Base-by-base conservation (phyloP, 108 stramenopile species). In the Pseudonitzschia multiseries region DNA sequence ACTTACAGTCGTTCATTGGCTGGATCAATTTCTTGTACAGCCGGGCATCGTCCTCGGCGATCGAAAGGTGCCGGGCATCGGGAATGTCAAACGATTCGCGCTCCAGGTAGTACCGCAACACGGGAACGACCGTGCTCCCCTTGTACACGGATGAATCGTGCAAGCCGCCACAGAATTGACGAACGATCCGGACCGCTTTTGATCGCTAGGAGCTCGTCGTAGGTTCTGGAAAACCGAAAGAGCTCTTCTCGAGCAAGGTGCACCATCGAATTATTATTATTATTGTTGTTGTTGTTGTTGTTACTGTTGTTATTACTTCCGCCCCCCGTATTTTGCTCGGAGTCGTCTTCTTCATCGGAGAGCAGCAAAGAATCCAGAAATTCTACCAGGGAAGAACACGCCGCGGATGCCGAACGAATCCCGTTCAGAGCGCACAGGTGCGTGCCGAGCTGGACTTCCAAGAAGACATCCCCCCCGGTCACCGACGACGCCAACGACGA, bases 201-300 rank as follows among this genome's bases (percentile, higher is more conserved):
- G 76, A 43, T n/a, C 56, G 79, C 43, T 56, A 91, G 59, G 28
- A 88, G 65, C 4, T 64, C 44, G 33, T 82, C 51, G 68, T 94
- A 94, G 36, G 79, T 53, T 18, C 66, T 70, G 10, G 85, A 83
- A 72, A 79, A 90, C 62, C 84, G 80, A 70, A 81, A 72, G 15
- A 93, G 77, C 56, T 93, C 92, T 69, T 93, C 92, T 67, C 89
- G 73, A 14, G 92, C 87, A 57, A 91, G 77, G 50, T 84, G 79
- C 18, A 89, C 84, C 92, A 93, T 93, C 0, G 81, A 70, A 32
- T 76, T 60, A 26, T 77, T 74, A 17, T 77, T 68, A 36, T 27
- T 24, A 46, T 68, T 53, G 61, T 46, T 4, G n/a, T 54, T 18
- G 51, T 67, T 57, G 68, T 8, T 42, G 1, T 63, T 20, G 33